phyloP scores from a whole-genome alignment of 1,139 yeast genomes.

The Saccharomycopsis hybrid region DNA sequence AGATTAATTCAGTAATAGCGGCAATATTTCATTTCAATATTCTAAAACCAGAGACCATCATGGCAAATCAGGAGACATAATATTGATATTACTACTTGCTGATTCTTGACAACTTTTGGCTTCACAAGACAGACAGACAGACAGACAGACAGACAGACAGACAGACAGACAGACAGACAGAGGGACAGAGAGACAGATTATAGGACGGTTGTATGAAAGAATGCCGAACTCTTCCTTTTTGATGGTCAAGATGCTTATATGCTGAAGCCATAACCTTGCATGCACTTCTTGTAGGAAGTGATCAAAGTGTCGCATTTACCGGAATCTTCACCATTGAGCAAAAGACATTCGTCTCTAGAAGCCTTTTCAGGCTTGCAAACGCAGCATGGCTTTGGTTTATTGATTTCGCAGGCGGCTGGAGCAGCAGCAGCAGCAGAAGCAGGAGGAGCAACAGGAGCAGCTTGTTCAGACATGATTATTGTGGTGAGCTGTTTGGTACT shows the following conservation, averaged over 20 bases:
- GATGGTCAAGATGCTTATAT: conserved; percentile 26
- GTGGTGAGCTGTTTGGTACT: background rate
- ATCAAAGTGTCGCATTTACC: conserved; percentile 76
- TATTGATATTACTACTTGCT: too few species aligned
- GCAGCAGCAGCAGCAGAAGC: background rate
- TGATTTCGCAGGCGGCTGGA: background rate
- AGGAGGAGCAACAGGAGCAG: background rate
- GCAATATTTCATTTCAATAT: too few species aligned
- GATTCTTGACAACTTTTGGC: too few species aligned
- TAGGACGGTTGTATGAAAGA: too few species aligned
- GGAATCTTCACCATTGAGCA: conserved; percentile 75
- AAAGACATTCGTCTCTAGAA: conserved; percentile 77
- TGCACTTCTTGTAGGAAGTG: conserved; percentile 69
- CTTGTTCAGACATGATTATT: background rate
- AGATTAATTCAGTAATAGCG: too few species aligned
- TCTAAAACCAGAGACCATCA: too few species aligned
- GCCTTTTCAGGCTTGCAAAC: conserved; percentile 87
- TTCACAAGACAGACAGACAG: too few species aligned
- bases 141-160: too few species aligned
- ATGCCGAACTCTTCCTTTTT: too few species aligned
- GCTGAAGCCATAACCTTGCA: conserved; percentile 86
- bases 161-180: too few species aligned
- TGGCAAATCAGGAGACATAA: too few species aligned
- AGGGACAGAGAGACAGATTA: too few species aligned
- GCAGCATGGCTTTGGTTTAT: conserved; percentile 93